Evolutionary conservation across 768 basidiomycete species (phyloP).

Genomic region (Pulveroboletus sp.): DNA sequence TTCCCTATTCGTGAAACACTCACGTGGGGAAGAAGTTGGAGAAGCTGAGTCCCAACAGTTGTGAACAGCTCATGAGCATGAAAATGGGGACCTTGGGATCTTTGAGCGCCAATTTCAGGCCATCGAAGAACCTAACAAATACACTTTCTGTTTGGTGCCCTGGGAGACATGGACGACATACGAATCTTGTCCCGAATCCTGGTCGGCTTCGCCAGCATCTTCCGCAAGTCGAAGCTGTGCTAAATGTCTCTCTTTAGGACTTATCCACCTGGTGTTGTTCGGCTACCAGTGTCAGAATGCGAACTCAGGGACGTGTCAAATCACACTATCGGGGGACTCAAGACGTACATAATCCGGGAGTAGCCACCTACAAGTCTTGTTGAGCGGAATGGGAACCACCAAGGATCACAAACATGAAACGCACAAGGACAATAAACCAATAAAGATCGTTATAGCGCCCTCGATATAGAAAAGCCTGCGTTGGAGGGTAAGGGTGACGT

Average conservation of each 20-base stretch:
- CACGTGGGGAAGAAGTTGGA: slow-evolving; percentile 57
- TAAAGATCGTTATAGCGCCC: slow-evolving; percentile 56
- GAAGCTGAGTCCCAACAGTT: slow-evolving; percentile 56
- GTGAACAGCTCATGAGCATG: slow-evolving; percentile 47
- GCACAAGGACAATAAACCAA: slow-evolving; percentile 54
- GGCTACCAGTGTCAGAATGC: slow-evolving; percentile 37
- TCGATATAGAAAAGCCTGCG: slow-evolving; percentile 69
- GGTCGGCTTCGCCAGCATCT: slow-evolving; percentile 63
- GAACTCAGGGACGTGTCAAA: not conserved
- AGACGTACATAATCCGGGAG: slow-evolving; percentile 55
- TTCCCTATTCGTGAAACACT: slow-evolving; percentile 6
- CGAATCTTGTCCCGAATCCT: slow-evolving; percentile 55
- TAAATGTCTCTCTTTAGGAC: slow-evolving; percentile 45
- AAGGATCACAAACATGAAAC: not conserved
- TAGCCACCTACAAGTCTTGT: slow-evolving; percentile 39
- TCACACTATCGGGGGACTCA: not conserved
- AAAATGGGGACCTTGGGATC: slow-evolving; percentile 44
- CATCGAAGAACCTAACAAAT: slow-evolving; percentile 14
- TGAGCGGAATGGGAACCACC: not conserved
- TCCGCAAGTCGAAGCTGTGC: slow-evolving; percentile 64
- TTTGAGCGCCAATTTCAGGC: slow-evolving; percentile 31
- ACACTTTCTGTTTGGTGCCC: not conserved
- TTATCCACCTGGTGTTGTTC: slow-evolving; percentile 58
- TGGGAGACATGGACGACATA: slow-evolving; percentile 28
- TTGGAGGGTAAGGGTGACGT: not conserved